Evolutionary conservation across 2,329 filamentous ascomycete species (phyloP).

Genomic region (Bisporella sp.): DNA sequence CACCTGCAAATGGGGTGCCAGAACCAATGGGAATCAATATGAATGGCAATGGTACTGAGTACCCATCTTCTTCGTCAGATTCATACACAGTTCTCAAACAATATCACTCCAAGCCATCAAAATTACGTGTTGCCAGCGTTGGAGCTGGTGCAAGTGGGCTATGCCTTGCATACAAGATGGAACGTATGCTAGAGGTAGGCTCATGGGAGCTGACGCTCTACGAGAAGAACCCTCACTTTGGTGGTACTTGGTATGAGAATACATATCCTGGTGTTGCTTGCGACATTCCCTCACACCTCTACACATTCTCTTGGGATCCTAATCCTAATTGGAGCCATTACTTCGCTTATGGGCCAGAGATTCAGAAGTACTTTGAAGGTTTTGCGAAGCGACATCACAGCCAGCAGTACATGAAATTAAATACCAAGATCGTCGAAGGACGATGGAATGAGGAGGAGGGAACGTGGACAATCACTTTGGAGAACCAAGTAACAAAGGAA

Average conservation of each 20-base stretch:
- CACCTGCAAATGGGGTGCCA: conserved; percentile 1
- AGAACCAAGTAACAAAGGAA: conserved; percentile 19
- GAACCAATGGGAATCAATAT: neutral
- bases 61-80: neutral
- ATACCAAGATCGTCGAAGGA: conserved; percentile 36
- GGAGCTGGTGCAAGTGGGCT: conserved; percentile 14
- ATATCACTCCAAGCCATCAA: conserved; percentile 14
- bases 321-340: conserved; percentile 49
- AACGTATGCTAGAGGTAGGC: conserved; percentile 8
- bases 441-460: conserved; percentile 40
- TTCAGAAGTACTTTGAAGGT: conserved; percentile 40
- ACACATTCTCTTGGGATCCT: conserved; percentile 46
- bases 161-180: conserved; percentile 16
- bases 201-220: conserved; percentile 35
- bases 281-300: conserved; percentile 17
- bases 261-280: conserved; percentile 49
- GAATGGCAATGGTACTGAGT: conserved; percentile 1
- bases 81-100: conserved; percentile 11
- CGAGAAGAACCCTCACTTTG: conserved; percentile 38
- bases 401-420: conserved; percentile 43
- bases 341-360: conserved; percentile 52
- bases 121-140: conserved; percentile 15
- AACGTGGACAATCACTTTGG: conserved; percentile 40
- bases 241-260: conserved; percentile 53
- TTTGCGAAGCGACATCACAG: conserved; percentile 39